Evolutionary conservation across 352 stramenopile genomes (phyloP).

Genomic region (Phytophthora brassicae): DNA sequence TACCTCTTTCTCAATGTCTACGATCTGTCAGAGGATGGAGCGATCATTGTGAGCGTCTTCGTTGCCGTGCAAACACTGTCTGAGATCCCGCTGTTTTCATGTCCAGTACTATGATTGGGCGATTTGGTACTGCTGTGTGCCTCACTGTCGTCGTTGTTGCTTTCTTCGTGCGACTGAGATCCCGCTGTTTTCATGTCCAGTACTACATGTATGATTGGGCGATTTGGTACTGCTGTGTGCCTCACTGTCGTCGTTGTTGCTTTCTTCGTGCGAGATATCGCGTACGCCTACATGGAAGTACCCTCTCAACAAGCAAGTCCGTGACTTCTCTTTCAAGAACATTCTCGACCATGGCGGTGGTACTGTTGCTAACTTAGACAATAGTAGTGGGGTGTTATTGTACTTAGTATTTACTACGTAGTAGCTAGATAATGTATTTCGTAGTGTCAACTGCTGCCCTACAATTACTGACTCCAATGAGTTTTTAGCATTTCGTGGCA

Average conservation of each 20-base stretch:
- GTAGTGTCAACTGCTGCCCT: too few relatives aligned
- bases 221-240: conserved; percentile 42
- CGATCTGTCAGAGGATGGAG: conserved; percentile 43
- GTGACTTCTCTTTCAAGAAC: too few relatives aligned
- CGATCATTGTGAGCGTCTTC: conserved; percentile 53
- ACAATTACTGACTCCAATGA: too few relatives aligned
- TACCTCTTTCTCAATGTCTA: conserved; percentile 62
- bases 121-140: conserved; percentile 42
- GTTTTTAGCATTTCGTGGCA: too few relatives aligned
- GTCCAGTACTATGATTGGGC: conserved; percentile 47
- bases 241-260: conserved; percentile 45
- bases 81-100: conserved; percentile 58
- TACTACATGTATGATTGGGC: conserved; percentile 43
- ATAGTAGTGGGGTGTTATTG: too few relatives aligned
- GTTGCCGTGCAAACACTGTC: conserved; percentile 56
- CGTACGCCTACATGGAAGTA: conserved; percentile 55
- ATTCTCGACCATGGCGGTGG: too few relatives aligned
- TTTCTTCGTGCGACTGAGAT: conserved; percentile 46
- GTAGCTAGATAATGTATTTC: too few relatives aligned
- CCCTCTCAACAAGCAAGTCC: too few relatives aligned
- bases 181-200: conserved; percentile 65
- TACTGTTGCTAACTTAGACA: too few relatives aligned
- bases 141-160: conserved; percentile 45
- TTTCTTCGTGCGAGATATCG: conserved; percentile 50
- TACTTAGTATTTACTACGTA: too few relatives aligned